A percentile compares a stretch with the other conserved stretches of the same genome.
Evolutionary conservation across 345 rosid species (phyloP).

Genomic region (Pugionium cornutum): DNA sequence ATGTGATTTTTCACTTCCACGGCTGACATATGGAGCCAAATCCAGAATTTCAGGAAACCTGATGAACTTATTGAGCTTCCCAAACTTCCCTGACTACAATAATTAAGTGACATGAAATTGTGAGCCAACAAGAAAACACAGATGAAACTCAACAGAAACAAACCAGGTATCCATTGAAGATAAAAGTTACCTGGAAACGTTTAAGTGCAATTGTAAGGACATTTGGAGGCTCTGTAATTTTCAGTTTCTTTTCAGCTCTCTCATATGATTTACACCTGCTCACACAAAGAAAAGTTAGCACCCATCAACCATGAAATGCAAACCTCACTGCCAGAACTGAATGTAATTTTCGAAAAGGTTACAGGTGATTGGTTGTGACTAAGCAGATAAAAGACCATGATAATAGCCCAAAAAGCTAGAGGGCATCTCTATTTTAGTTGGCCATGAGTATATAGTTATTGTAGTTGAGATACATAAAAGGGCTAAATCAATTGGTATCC

Average conservation of each 20-base stretch:
- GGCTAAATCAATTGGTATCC: too few relatives aligned
- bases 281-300: slow-evolving; percentile 23
- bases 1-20: slow-evolving; percentile 78
- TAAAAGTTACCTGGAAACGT: slow-evolving; percentile 79
- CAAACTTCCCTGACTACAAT: slow-evolving; percentile 88
- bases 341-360: slow-evolving; percentile 8
- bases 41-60: slow-evolving; percentile 80
- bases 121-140: slow-evolving; percentile 34
- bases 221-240: slow-evolving; percentile 84
- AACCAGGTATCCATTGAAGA: slow-evolving; percentile 5
- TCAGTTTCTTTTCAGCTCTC: slow-evolving; percentile 88
- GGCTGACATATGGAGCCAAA: slow-evolving; percentile 88
- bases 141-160: slow-evolving; percentile 19
- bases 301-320: slow-evolving; percentile 16
- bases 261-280: slow-evolving; percentile 84
- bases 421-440: slow-evolving; percentile 4
- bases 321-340: background rate
- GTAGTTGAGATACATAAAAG: background rate
- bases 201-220: slow-evolving; percentile 91
- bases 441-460: slow-evolving; percentile 1
- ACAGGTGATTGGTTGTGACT: slow-evolving; percentile 6
- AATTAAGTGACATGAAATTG: slow-evolving; percentile 15
- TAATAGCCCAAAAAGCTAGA: background rate
- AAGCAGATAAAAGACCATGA: slow-evolving; percentile 27
- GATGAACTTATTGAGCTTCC: slow-evolving; percentile 87